Evolutionary conservation across 1,139 yeast genomes (phyloP).

Genomic region (Lodderomyces metapsilosis): DNA sequence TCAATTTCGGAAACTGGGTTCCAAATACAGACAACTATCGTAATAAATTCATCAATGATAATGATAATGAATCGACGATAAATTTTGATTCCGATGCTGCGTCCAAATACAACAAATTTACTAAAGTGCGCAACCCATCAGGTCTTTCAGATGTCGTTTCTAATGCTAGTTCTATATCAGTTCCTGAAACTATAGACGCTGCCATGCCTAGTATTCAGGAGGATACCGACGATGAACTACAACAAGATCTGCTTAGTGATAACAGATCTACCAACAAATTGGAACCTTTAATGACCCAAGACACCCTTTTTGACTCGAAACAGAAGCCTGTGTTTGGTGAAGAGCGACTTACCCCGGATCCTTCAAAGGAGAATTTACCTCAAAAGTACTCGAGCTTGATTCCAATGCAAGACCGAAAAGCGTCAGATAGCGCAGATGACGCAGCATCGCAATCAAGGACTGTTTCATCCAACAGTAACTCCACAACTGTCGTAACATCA

Average conservation of each 20-base stretch:
- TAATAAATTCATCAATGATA: constrained; percentile 50
- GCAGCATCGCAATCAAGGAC: neutral
- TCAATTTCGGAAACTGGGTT: constrained; percentile 53
- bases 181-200: constrained; percentile 47
- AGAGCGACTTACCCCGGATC: constrained; percentile 28
- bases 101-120: constrained; percentile 33
- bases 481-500: constrained; percentile 5
- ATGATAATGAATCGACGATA: constrained; percentile 41
- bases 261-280: constrained; percentile 5
- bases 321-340: constrained; percentile 30
- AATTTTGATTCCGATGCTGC: constrained; percentile 29
- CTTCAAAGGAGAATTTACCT: constrained; percentile 20
- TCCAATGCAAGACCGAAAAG: constrained; percentile 12
- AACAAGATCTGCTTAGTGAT: constrained; percentile 9
- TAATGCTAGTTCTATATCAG: constrained; percentile 15
- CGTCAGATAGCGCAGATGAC: constrained; percentile 9
- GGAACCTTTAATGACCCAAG: constrained; percentile 14
- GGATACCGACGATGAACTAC: constrained; percentile 23
- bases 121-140: constrained; percentile 29
- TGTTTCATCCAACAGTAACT: neutral
- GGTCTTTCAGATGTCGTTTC: constrained; percentile 25
- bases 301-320: constrained; percentile 33
- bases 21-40: constrained; percentile 51
- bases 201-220: constrained; percentile 39
- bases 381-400: constrained; percentile 24